phyloP scores from a whole-genome alignment of 495 filamentous ascomycete genomes.

The Annulohypoxylon nitens region DNA sequence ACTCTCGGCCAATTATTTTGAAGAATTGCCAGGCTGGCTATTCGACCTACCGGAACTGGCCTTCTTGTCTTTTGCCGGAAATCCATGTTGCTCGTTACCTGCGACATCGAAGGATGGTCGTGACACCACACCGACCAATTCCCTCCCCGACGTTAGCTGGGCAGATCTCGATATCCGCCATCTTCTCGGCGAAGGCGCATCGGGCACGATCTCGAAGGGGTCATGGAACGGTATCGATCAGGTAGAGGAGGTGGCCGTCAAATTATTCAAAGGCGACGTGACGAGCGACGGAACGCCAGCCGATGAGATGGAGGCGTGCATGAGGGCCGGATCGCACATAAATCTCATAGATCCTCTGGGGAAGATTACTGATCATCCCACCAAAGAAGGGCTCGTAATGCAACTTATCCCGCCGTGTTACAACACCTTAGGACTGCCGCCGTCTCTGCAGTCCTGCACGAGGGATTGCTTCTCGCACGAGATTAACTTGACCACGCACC shows the following conservation, averaged over 20 bases:
- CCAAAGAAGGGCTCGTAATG: constrained; percentile 59
- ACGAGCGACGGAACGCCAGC: constrained; percentile 58
- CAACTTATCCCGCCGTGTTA: constrained; percentile 52
- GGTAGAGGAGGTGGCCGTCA: constrained; percentile 59
- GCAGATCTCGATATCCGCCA: constrained; percentile 52
- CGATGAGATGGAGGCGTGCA: constrained; percentile 60
- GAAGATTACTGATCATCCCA: constrained; percentile 57
- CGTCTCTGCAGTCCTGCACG: constrained; percentile 52
- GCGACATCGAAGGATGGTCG: constrained; percentile 34
- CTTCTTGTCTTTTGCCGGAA: constrained; percentile 62
- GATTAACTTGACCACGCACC: constrained; percentile 44
- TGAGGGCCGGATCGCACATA: constrained; percentile 59
- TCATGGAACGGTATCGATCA: constrained; percentile 49
- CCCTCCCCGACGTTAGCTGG: constrained; percentile 57
- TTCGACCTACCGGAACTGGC: constrained; percentile 59
- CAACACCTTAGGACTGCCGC: constrained; percentile 46
- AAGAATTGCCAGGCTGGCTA: constrained; percentile 55
- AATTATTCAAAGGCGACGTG: constrained; percentile 58
- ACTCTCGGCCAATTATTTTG: constrained; percentile 57
- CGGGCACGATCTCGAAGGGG: constrained; percentile 56
- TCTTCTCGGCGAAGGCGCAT: constrained; percentile 54
- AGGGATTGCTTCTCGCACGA: constrained; percentile 55
- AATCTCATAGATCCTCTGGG: constrained; percentile 60
- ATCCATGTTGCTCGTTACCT: constrained; percentile 53
- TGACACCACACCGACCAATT: constrained; percentile 32